Percentiles rank a stretch among this genome's conserved stretches.
Evolutionary conservation across 306 rosid species (phyloP).

Genomic region (Erythrophleum fordii): DNA sequence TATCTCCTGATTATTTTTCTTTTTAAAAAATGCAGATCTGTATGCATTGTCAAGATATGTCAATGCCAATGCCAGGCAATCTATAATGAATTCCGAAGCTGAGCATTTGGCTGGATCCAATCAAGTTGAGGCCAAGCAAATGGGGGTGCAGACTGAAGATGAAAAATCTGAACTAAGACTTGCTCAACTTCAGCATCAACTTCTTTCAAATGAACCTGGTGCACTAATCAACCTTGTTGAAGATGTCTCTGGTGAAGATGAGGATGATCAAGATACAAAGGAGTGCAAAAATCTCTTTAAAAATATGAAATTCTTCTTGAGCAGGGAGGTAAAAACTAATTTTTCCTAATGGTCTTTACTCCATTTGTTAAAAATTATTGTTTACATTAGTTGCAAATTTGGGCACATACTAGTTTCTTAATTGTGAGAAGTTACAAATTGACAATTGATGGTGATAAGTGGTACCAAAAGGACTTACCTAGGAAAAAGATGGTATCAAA

Average conservation of each 20-base stretch:
- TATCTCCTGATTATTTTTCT: constrained; percentile 2
- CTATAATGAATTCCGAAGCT: constrained; percentile 52
- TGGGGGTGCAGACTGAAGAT: constrained; percentile 41
- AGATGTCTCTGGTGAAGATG: constrained; percentile 62
- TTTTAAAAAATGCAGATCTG: constrained; percentile 56
- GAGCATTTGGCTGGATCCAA: constrained; percentile 53
- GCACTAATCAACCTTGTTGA: constrained; percentile 84
- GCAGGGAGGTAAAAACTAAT: constrained; percentile 76
- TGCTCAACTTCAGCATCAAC: constrained; percentile 96
- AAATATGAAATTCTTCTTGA: constrained; percentile 82
- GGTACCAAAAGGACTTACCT: not conserved
- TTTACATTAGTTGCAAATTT: not conserved
- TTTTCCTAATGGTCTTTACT: not conserved
- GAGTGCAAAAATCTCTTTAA: constrained; percentile 77
- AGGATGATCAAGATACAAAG: constrained; percentile 77
- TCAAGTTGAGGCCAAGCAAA: constrained; percentile 47
- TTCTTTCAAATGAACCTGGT: constrained; percentile 85
- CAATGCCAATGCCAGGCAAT: constrained; percentile 48
- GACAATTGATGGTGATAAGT: not conserved
- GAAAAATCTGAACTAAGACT: constrained; percentile 78
- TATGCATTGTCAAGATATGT: constrained; percentile 82
- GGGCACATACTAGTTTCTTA: not conserved
- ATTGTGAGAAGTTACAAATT: not conserved
- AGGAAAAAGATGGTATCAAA: not conserved
- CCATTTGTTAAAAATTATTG: not conserved